A percentile compares a stretch with the other conserved stretches of the same genome.
Conservation (phyloP, 1,284 basidiomycete species). For the Calocybe gambosa region DNA sequence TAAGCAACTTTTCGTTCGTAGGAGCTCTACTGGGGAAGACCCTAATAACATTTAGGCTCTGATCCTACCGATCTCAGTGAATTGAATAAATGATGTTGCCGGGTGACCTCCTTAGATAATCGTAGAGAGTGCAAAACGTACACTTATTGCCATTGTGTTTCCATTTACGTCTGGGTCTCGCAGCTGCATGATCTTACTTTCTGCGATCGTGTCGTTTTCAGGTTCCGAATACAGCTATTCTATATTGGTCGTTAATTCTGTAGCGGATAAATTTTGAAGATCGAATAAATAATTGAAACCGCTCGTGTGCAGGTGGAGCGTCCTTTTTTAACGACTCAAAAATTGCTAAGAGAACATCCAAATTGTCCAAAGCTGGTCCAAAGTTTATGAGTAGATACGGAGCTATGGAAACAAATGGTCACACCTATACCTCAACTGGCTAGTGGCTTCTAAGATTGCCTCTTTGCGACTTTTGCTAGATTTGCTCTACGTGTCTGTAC, state of each 20-base stretch:
- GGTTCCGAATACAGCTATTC: too few relatives aligned
- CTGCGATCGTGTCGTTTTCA: too few relatives aligned
- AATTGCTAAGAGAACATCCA: too few relatives aligned
- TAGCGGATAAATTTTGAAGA: too few relatives aligned
- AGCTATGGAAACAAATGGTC: neutral
- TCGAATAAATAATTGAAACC: too few relatives aligned
- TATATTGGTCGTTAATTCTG: too few relatives aligned
- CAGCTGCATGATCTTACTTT: too few relatives aligned
- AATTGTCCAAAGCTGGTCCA: neutral
- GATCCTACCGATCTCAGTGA: constrained; percentile 8
- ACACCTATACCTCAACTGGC: neutral
- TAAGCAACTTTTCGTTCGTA: neutral
- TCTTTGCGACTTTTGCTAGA: constrained; percentile 11
- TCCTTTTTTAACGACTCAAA: too few relatives aligned
- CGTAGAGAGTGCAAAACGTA: neutral
- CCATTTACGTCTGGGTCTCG: too few relatives aligned
- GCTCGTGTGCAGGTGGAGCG: too few relatives aligned
- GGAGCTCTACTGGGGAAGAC: too few relatives aligned
- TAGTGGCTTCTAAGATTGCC: neutral
- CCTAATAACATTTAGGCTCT: neutral
- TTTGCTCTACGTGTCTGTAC: constrained; percentile 63
- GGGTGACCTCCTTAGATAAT: neutral
- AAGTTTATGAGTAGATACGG: neutral
- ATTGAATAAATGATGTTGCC: neutral
- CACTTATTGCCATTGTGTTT: neutral